These are phyloP conservation scores for Davidsoniella virescens DNA, from an alignment of 2,329 filamentous ascomycete species.

Conservation along the genomic window DNA sequence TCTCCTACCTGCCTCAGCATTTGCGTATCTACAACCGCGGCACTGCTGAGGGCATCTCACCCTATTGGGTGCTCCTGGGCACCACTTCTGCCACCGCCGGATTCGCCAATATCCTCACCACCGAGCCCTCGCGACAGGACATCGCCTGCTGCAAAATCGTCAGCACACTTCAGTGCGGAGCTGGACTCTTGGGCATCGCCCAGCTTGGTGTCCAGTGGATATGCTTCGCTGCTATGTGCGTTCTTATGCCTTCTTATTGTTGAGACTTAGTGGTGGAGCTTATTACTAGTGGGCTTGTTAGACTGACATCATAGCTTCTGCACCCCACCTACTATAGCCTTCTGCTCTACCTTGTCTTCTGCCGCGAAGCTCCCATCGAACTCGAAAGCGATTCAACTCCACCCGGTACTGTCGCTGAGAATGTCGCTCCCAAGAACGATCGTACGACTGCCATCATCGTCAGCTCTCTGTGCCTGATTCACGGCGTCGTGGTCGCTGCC, in stretches of 20 bases:
- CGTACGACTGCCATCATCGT: slow-evolving; percentile 70
- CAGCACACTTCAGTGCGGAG: slow-evolving; percentile 65
- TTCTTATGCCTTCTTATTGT: slow-evolving; percentile 11
- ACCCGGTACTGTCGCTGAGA: slow-evolving; percentile 24
- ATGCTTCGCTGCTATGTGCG: slow-evolving; percentile 83
- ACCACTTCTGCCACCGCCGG: slow-evolving; percentile 76
- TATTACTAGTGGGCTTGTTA: background rate
- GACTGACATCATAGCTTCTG: background rate
- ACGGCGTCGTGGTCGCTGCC: slow-evolving; percentile 55
- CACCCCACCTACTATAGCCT: slow-evolving; percentile 38
- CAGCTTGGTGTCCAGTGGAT: slow-evolving; percentile 87
- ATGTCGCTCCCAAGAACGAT: slow-evolving; percentile 38
- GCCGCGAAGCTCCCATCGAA: slow-evolving; percentile 45
- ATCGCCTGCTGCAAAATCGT: slow-evolving; percentile 75
- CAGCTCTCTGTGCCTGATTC: slow-evolving; percentile 53
- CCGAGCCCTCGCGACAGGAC: slow-evolving; percentile 69
- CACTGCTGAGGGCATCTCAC: slow-evolving; percentile 86
- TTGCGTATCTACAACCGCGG: slow-evolving; percentile 72
- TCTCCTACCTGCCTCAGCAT: slow-evolving; percentile 92
- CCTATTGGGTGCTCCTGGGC: slow-evolving; percentile 88
- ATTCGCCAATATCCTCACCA: slow-evolving; percentile 80
- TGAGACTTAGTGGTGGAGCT: too few species aligned
- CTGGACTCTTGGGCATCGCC: slow-evolving; percentile 71
- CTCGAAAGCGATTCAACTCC: slow-evolving; percentile 20
- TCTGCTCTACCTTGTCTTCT: slow-evolving; percentile 87